Percentiles rank a stretch among this genome's conserved stretches.
phyloP scores from a whole-genome alignment of 371 early-diverging fungal genomes.

The Sporodiniella umbellata region DNA sequence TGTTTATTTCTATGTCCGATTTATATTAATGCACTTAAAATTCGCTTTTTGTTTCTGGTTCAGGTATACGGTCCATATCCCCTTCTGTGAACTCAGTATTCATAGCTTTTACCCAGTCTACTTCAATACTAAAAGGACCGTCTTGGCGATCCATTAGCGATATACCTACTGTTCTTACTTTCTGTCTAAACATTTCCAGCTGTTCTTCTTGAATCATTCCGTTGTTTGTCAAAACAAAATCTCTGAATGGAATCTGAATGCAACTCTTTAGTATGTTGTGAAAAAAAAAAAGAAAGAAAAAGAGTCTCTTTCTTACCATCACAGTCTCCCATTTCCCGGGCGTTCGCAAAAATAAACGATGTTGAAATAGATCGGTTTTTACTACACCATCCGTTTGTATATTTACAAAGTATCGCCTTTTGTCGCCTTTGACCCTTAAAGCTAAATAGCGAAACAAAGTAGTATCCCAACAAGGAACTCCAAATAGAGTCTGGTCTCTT shows the following conservation, averaged over 20 bases:
- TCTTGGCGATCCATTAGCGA: constrained; percentile 78
- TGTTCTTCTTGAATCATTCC: constrained; percentile 85
- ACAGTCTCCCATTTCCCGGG: constrained; percentile 92
- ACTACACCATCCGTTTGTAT: constrained; percentile 81
- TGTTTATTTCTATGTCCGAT: neutral
- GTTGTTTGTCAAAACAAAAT: constrained; percentile 88
- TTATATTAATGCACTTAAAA: neutral
- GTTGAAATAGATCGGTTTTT: constrained; percentile 87
- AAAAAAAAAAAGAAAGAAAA: too few relatives aligned
- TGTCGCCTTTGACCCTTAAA: constrained; percentile 76
- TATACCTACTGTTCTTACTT: constrained; percentile 86
- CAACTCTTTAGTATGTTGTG: too few relatives aligned
- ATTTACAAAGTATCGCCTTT: constrained; percentile 86
- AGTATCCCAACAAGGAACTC: constrained; percentile 84
- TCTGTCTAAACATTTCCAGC: constrained; percentile 78
- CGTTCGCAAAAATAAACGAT: constrained; percentile 78
- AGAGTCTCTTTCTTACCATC: constrained; percentile 56
- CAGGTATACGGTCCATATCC: constrained; percentile 52
- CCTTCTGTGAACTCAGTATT: constrained; percentile 74
- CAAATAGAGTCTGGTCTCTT: constrained; percentile 53
- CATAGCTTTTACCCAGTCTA: constrained; percentile 86
- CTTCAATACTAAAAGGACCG: constrained; percentile 85
- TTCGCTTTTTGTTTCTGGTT: neutral
- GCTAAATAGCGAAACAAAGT: constrained; percentile 81
- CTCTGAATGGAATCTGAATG: constrained; percentile 81